Conservation (phyloP, 129 eudicot species). For the Sambucus nigra region DNA sequence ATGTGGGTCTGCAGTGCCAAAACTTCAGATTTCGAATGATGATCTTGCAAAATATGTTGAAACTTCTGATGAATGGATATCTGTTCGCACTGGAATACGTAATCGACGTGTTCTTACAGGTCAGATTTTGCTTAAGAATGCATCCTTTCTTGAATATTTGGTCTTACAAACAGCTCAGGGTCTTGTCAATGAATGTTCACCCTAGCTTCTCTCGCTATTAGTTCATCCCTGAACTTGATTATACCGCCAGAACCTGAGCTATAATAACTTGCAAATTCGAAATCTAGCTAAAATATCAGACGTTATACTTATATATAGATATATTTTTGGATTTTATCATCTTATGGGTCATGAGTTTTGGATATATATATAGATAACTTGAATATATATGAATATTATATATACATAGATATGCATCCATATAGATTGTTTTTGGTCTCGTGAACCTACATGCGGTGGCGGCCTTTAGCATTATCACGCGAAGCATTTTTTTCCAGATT, state of each 20-base stretch:
- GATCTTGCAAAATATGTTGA: conserved; percentile 82
- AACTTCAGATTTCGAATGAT: conserved; percentile 65
- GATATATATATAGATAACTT: too few species aligned
- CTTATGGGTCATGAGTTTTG: neutral
- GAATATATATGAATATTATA: too few species aligned
- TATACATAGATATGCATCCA: too few species aligned
- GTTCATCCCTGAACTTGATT: neutral
- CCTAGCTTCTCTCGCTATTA: neutral
- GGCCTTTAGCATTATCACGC: neutral
- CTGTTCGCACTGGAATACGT: conserved; percentile 83
- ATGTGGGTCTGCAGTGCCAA: conserved; percentile 88
- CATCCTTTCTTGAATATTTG: neutral
- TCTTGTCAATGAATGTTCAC: neutral
- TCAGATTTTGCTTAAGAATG: conserved; percentile 10
- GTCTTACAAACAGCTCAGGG: neutral
- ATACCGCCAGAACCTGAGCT: too few species aligned
- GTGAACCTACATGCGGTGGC: neutral
- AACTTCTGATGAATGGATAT: conserved; percentile 88
- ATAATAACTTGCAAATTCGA: too few species aligned
- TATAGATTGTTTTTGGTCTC: neutral
- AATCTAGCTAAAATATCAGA: too few species aligned
- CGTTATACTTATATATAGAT: too few species aligned
- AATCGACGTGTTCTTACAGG: conserved; percentile 75
- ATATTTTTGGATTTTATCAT: neutral
- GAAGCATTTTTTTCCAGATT: neutral